A percentile compares a stretch with the other conserved stretches of the same genome.
These are phyloP conservation scores for Aspergillus nidulans DNA, from an alignment of 495 filamentous ascomycete species.

Conservation along the genomic window DNA sequence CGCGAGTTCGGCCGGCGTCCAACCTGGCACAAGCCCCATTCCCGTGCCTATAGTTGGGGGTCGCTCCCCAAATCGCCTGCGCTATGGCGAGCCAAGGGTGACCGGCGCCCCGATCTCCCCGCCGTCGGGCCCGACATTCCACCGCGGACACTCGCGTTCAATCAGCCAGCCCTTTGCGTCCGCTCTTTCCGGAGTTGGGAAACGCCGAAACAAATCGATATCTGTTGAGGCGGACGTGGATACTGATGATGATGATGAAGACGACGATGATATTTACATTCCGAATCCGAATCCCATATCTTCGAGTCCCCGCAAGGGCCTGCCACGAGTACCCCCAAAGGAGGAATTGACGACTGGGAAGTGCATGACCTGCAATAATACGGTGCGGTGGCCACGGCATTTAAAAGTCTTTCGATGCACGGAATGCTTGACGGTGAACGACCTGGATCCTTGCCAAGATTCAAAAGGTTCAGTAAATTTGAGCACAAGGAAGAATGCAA, in stretches of 20 bases:
- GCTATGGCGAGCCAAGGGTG: slow-evolving; percentile 21
- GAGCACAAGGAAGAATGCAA: slow-evolving; percentile 10
- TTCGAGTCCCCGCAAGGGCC: slow-evolving; percentile 32
- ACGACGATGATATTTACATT: slow-evolving; percentile 34
- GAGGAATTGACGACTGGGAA: slow-evolving; percentile 58
- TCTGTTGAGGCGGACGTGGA: slow-evolving; percentile 31
- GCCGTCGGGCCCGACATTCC: slow-evolving; percentile 20
- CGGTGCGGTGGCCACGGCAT: slow-evolving; percentile 76
- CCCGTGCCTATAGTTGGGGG: slow-evolving; percentile 19
- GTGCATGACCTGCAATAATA: slow-evolving; percentile 78
- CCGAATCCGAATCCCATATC: slow-evolving; percentile 23
- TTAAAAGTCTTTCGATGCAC: slow-evolving; percentile 77
- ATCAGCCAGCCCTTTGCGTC: slow-evolving; percentile 74
- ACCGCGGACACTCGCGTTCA: slow-evolving; percentile 58
- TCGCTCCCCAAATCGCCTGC: slow-evolving; percentile 20
- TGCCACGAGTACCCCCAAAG: slow-evolving; percentile 21
- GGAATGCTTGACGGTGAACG: slow-evolving; percentile 82
- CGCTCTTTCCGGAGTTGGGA: slow-evolving; percentile 49
- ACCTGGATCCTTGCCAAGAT: slow-evolving; percentile 53
- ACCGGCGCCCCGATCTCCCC: slow-evolving; percentile 7
- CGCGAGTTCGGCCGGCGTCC: slow-evolving; percentile 18
- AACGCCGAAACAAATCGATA: slow-evolving; percentile 41
- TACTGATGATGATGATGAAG: slow-evolving; percentile 40
- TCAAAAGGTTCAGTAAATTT: slow-evolving; percentile 15
- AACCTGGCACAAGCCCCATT: slow-evolving; percentile 18